Evolutionary conservation across 306 rosid genomes (phyloP), one percentile per base, ranked within the genome.

Genomic region (Trifolium fragiferum): DNA sequence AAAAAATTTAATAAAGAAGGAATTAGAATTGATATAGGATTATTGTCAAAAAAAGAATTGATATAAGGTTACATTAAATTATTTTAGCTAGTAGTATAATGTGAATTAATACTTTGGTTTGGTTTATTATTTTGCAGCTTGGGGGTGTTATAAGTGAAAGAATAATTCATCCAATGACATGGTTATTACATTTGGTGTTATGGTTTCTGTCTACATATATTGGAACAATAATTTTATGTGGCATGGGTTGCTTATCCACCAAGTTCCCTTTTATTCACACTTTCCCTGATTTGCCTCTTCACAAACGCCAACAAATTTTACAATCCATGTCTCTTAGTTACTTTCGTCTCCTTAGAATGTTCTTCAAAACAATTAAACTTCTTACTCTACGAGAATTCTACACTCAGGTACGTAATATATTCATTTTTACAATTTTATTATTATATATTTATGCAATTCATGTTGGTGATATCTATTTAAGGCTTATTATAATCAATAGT

Each of bases 181-280:
- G 84, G 85, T 9, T 85, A 66, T 11, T 85, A n/a, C 58, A 84
- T 63, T 2, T 86, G 32, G 61, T 53, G 35, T 18, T 92, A 14
- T 79, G 93, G 88, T 0, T 82, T 2, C 12, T 89, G 23, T 92
- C 97, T 0, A 92, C 93, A 3, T 88, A 89, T 91, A 33, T 74
- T 54, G 97, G 97, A 8, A 79, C 90, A 33, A 10, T 83, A 0
- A n/a, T 86, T 8, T 10, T 92, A 1, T 83, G 93, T 62, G 96
- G 97, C 8, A 51, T 50, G 18, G 50, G 23, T 0, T 72, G 89
- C 49, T 25, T 89, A 4, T 65, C 87, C 1, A 55, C 66, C 8
- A 6, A 70, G 4, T 89, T 89, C 3, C 97, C 97, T 0, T 89
- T 85, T 82, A 41, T 89, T 5, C 86, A 71, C 0, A 58, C 59